Percentiles rank a stretch among this genome's conserved stretches.
These are phyloP conservation scores for Chaetothyriales sp. DNA, from an alignment of 2,329 filamentous ascomycete species.

Conservation along the genomic window DNA sequence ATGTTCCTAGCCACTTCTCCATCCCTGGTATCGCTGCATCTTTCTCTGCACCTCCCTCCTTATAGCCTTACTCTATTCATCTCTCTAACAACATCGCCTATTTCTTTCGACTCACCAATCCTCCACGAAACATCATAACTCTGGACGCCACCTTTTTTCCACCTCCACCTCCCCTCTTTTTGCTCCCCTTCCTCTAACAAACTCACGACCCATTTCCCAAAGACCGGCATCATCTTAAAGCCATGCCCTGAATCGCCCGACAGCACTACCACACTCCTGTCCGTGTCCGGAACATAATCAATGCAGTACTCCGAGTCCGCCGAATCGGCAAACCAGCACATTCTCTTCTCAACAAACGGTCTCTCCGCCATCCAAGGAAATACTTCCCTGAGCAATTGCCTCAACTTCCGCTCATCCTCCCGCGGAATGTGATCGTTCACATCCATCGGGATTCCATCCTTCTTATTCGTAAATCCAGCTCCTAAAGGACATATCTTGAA, in stretches of 20 bases:
- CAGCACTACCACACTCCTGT: slow-evolving; percentile 35
- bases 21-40: no score
- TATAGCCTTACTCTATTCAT: not conserved
- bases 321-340: slow-evolving; percentile 55
- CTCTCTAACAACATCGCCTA: slow-evolving; percentile 9
- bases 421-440: slow-evolving; percentile 36
- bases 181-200: slow-evolving; percentile 36
- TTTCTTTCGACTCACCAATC: slow-evolving; percentile 23
- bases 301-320: slow-evolving; percentile 47
- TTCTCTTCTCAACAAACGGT: slow-evolving; percentile 41
- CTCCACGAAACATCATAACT: slow-evolving; percentile 38
- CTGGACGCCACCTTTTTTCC: slow-evolving; percentile 27
- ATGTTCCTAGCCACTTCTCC: no score
- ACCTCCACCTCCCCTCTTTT: slow-evolving; percentile 36
- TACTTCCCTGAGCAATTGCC: slow-evolving; percentile 38
- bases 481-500: slow-evolving; percentile 49
- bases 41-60: no score
- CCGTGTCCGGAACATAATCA: slow-evolving; percentile 42
- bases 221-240: slow-evolving; percentile 49
- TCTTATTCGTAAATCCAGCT: slow-evolving; percentile 42
- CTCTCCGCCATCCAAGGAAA: slow-evolving; percentile 41
- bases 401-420: slow-evolving; percentile 40
- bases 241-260: slow-evolving; percentile 49
- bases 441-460: slow-evolving; percentile 27
- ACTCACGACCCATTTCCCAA: slow-evolving; percentile 42